These are phyloP conservation scores for Aspergillus sp. DNA, from an alignment of 2,329 filamentous ascomycete genomes.

Conservation along the genomic window DNA sequence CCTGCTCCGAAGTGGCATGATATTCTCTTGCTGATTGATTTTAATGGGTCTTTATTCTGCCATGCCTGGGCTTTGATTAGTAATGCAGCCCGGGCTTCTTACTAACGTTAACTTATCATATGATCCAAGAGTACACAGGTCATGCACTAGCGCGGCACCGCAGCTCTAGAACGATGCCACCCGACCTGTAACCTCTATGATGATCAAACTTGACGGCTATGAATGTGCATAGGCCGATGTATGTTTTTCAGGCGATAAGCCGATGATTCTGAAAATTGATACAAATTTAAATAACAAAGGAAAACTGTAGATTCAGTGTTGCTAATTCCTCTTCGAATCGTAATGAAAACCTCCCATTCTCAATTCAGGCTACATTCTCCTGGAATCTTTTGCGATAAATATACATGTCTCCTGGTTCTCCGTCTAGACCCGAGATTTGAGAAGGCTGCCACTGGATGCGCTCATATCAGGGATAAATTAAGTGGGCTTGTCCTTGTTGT, in stretches of 20 bases:
- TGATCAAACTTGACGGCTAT: not conserved
- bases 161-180: too few relatives aligned
- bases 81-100: not conserved
- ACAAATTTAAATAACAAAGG: not conserved
- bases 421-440: conserved; percentile 1
- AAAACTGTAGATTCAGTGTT: not conserved
- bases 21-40: not conserved
- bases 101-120: too few relatives aligned
- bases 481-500: conserved; percentile 75
- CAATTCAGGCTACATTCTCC: conserved; percentile 11
- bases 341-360: conserved; percentile 16
- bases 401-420: conserved; percentile 20
- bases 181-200: too few relatives aligned
- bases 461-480: conserved; percentile 18
- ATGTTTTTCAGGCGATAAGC: too few relatives aligned
- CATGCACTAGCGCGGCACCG: too few relatives aligned
- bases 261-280: too few relatives aligned
- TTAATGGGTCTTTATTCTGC: too few relatives aligned
- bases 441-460: not conserved
- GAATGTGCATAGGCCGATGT: too few relatives aligned
- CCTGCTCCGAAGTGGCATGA: not conserved
- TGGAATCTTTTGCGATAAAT: conserved; percentile 19
- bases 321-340: conserved; percentile 13
- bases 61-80: not conserved
- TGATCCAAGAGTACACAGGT: too few relatives aligned